A percentile compares a stretch with the other conserved stretches of the same genome.
phyloP scores from a whole-genome alignment of 2,329 filamentous ascomycete genomes.

The Pseudogymnoascus sp. region DNA sequence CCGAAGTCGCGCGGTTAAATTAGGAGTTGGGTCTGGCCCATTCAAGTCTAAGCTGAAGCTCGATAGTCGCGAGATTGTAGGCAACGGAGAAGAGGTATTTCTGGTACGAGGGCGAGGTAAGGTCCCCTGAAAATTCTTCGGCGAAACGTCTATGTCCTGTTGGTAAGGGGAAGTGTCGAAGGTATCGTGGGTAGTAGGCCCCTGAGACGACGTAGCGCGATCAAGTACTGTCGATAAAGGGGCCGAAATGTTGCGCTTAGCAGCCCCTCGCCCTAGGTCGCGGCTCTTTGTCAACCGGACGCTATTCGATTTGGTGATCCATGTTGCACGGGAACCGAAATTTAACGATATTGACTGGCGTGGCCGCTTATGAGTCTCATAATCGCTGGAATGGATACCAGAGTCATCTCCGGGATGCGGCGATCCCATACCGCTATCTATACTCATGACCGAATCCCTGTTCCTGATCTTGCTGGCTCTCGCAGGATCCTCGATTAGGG shows the following conservation, averaged over 20 bases:
- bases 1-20: conserved; percentile 25
- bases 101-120: conserved; percentile 25
- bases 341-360: conserved; percentile 53
- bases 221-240: conserved; percentile 33
- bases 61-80: conserved; percentile 46
- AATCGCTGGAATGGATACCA: conserved; percentile 21
- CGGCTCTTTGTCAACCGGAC: conserved; percentile 48
- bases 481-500: conserved; percentile 18
- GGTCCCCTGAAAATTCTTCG: conserved; percentile 20
- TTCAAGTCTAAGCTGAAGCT: conserved; percentile 49
- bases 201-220: conserved; percentile 22
- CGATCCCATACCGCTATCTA: not conserved
- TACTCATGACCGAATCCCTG: not conserved
- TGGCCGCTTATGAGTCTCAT: conserved; percentile 38
- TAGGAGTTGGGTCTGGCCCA: conserved; percentile 38
- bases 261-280: conserved; percentile 35
- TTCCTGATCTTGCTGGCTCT: not conserved
- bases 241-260: conserved; percentile 48
- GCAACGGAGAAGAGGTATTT: conserved; percentile 49
- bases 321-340: conserved; percentile 48
- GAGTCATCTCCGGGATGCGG: conserved; percentile 14
- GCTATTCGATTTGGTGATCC: conserved; percentile 51
- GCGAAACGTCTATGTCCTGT: conserved; percentile 16
- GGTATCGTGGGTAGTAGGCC: conserved; percentile 16
- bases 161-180: conserved; percentile 23